Base-by-base conservation (phyloP, 306 rosid species). In the Fragaria ananassa region DNA sequence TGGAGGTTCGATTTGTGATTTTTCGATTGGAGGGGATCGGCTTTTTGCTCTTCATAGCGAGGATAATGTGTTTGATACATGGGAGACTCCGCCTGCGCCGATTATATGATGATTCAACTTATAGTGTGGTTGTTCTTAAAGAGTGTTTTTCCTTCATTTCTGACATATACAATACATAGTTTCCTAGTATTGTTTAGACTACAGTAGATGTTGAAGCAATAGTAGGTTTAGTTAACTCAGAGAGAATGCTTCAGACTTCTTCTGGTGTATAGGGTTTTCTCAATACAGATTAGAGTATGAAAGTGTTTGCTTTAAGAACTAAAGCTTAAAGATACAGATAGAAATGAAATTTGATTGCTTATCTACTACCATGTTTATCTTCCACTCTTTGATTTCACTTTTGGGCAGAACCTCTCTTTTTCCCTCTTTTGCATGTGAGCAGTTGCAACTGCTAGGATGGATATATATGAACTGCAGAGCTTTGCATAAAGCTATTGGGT, bases 1-100 rank as follows among this genome's bases (percentile, higher is more conserved):
- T 71, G 97, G 97, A 39, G 97, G 99, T 73, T 95, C 99, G 0
- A 95, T 95, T 54, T 95, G 97, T 66, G 99, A 95, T 54, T 90
- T 95, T 67, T 92, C 99, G 42, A 95, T 95, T 25, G 97, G 97
- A 2, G 99, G 99, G 23, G 99, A 91, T 76, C 85, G 99, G 72
- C 96, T 95, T 70, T 95, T 95, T 7, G 96, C 99, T 0, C 96
- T 95, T 76, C 95, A 90, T 9, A 92, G 97, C 23, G 99, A 92
- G 73, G 97, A 92, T 76, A 92, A 95, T 89, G 97, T 91, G 83
- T 88, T 95, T 78, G 99, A 95, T 71, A 88, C 92, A 68, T 95
- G 99, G 99, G 99, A 95, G 81, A 92, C 99, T 63, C 93, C 91
- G 49, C 84, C 96, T 37, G 86, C 91, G 0, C 93, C 99, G 10